A percentile compares a stretch with the other conserved stretches of the same genome.
Evolutionary conservation across 2,329 filamentous ascomycete species (phyloP).

Genomic region (Neodidymelliopsis sp.): DNA sequence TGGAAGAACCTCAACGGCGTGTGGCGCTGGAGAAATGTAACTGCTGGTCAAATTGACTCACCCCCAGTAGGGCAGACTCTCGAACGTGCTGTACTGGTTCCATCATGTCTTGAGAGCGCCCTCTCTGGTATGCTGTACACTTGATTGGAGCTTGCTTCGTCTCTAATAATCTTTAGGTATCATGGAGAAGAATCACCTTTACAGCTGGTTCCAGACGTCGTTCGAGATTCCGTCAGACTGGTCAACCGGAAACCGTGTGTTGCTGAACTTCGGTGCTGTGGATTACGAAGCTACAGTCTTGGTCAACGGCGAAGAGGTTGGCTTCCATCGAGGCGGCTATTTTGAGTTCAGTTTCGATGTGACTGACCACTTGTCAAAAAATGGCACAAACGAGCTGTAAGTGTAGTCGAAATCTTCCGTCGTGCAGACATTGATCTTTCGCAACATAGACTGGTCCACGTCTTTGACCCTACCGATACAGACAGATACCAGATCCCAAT

Average conservation of each 20-base stretch:
- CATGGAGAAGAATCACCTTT: slow-evolving; percentile 48
- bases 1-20: slow-evolving; percentile 68
- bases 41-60: slow-evolving; percentile 48
- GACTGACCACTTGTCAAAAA: slow-evolving; percentile 54
- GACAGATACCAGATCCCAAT: slow-evolving; percentile 65
- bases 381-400: slow-evolving; percentile 63
- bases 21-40: slow-evolving; percentile 61
- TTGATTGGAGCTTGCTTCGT: slow-evolving; percentile 29
- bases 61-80: slow-evolving; percentile 57
- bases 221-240: slow-evolving; percentile 61
- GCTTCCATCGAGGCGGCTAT: slow-evolving; percentile 67
- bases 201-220: slow-evolving; percentile 59
- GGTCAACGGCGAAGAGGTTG: slow-evolving; percentile 63
- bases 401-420: slow-evolving; percentile 18
- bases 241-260: slow-evolving; percentile 51
- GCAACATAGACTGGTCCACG: slow-evolving; percentile 64
- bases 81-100: slow-evolving; percentile 57
- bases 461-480: slow-evolving; percentile 71
- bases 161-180: slow-evolving; percentile 45
- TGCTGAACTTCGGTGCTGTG: slow-evolving; percentile 67
- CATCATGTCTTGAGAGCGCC: slow-evolving; percentile 63
- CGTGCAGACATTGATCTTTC: not conserved
- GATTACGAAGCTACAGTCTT: slow-evolving; percentile 67
- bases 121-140: slow-evolving; percentile 54
- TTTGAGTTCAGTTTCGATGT: slow-evolving; percentile 68